Base-by-base conservation (phyloP, 2,329 filamentous ascomycete genomes). In the Pseudopithomyces maydicus region DNA sequence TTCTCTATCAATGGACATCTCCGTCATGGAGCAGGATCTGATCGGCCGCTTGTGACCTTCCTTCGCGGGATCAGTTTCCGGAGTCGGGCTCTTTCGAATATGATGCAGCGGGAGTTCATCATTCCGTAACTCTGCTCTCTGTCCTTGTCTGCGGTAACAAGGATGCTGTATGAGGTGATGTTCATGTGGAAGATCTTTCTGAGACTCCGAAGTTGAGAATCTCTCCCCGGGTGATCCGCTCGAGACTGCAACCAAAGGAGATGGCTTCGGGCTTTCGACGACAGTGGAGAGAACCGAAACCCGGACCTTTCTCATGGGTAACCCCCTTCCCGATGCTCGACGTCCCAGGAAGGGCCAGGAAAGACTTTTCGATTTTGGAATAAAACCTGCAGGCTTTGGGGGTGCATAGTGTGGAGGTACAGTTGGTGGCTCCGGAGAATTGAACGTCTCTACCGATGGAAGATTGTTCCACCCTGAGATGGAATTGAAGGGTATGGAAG, bases 381-480 rank as follows among this genome's bases (percentile, higher is more conserved):
- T 55, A 20, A 62, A 61, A 19, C 66, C 62, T 14, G 48, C 52
- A 1, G 67, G 64, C 52, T 67, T 69, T n/a, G 63, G 61, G 15
- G 69, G 66, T 20, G 58, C 66, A 52, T 68, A 67, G 49, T 67
- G 62, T 3, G 62, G 56, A n/a, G 59, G 58, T 23, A 55, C 50
- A 14, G 52, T 59, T 3, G 50, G 42, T n/a, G 65, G 52, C 17
- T 69, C 60, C 15, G 59, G 39, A 5, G 61, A 62, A n/a, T 60
- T 55, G 49, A 74, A 64, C 0, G 67, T 70, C 39, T 80, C 78
- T n/a, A 71, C 68, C 0, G 78, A 80, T 11, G 68, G 68, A 10
- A 80, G 62, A 46, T 75, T 64, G 15, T 71, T 76, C 78, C 78
- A 81, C 36, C 75, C 77, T 14, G 70, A 70, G 42, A 69, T 70